Conservation (phyloP, 495 filamentous ascomycete species). For the Podospora sp. region DNA sequence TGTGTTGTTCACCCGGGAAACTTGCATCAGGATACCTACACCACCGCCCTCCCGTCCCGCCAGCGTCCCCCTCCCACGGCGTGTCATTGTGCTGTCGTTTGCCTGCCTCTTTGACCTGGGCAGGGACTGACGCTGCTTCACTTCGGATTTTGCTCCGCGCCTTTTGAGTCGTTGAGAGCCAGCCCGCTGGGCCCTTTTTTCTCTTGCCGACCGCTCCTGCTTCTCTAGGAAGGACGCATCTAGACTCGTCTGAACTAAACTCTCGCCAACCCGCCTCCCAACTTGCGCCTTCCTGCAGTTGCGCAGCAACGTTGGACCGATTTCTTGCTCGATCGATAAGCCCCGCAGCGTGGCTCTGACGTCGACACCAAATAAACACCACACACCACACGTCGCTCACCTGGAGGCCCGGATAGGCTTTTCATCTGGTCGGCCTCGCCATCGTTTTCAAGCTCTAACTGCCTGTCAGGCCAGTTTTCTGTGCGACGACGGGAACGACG, state of each 20-base stretch:
- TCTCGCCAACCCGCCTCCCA: conserved; percentile 1
- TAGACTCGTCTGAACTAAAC: background rate
- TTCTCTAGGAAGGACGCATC: conserved; percentile 10
- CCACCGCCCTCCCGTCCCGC: conserved; percentile 3
- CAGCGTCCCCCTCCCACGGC: background rate
- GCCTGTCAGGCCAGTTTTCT: conserved; percentile 6
- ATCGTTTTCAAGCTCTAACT: background rate
- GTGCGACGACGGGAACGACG: background rate
- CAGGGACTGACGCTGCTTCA: background rate
- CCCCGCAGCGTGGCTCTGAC: background rate
- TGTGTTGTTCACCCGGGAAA: background rate
- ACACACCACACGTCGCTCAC: background rate
- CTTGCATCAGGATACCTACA: background rate
- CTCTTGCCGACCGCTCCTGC: background rate
- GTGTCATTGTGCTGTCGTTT: background rate
- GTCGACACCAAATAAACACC: background rate
- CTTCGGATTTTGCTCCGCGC: background rate
- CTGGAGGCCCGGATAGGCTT: background rate
- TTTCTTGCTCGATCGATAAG: background rate
- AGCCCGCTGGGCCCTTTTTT: background rate
- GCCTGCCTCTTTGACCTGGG: background rate
- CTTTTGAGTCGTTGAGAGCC: background rate
- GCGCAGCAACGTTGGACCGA: background rate
- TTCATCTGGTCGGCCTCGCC: background rate
- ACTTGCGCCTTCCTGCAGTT: background rate